Percentiles rank a stretch among this genome's conserved stretches.
Evolutionary conservation across 192 early-diverging fungal species (phyloP).

Genomic region (Backusella mclennaniae): DNA sequence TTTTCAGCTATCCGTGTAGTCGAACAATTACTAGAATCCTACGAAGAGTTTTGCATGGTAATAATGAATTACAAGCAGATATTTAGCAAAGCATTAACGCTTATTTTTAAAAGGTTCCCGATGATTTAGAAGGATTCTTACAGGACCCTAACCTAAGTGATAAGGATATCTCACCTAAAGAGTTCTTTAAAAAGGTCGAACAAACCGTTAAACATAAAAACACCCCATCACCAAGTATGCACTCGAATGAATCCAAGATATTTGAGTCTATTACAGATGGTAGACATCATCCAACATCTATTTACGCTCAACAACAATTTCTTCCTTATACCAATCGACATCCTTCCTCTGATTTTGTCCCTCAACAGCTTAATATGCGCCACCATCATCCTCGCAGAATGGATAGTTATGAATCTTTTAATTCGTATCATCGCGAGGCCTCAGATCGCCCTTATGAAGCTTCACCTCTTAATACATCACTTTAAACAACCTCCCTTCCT

Average conservation of each 20-base stretch:
- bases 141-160: constrained; percentile 22
- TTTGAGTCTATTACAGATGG: constrained; percentile 18
- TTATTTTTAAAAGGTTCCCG: constrained; percentile 21
- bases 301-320: constrained; percentile 29
- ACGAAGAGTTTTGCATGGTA: constrained; percentile 68
- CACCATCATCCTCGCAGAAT: constrained; percentile 16
- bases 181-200: constrained; percentile 31
- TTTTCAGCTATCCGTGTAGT: constrained; percentile 67
- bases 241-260: constrained; percentile 12
- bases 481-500: neutral
- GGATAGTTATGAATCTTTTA: constrained; percentile 12
- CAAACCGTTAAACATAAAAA: constrained; percentile 18
- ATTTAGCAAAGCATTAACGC: constrained; percentile 12
- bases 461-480: constrained; percentile 1
- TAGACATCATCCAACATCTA: constrained; percentile 17
- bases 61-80: neutral
- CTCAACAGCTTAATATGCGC: constrained; percentile 11
- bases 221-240: constrained; percentile 7
- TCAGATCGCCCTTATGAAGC: neutral
- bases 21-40: constrained; percentile 63
- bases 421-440: neutral
- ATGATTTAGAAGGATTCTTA: constrained; percentile 28
- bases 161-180: constrained; percentile 21
- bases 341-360: constrained; percentile 25
- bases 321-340: constrained; percentile 25